Base-by-base conservation (phyloP, 2,329 filamentous ascomycete species). In the Trichoderma semiorbis region DNA sequence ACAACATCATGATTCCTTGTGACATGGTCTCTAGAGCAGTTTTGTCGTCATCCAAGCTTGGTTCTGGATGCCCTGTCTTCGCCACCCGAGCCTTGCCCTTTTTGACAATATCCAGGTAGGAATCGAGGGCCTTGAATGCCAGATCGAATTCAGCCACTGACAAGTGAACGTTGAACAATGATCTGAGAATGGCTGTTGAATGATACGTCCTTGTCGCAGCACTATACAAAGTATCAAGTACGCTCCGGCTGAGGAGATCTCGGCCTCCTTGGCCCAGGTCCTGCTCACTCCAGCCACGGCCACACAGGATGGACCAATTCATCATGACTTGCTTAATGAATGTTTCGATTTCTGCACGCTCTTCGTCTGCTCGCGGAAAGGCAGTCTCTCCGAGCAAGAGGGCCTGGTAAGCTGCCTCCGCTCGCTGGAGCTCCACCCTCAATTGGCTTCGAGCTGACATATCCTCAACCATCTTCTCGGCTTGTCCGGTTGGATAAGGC, bases 151-250 rank as follows among this genome's bases (percentile, higher is more conserved):
- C 95, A 10, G 94, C 94, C 21, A 98, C 85, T 3, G 94, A 89
- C 21, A 95, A 86, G 80, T 99, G 96, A 2, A 97, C 92, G 12
- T 90, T 91, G 79, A 98, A 98, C 0, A 99, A 86, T 77, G 95
- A 89, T 72, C 95, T 88, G 34, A 99, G 84, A 73, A 98, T 93
- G 11, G 94, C 85, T 1, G 95, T 97, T 1, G 96, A 99, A 81
- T 99, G 96, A 78, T 96, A 99, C 0, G 95, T 97, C 81, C 96
- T 97, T 11, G 92, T 94, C 8, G 95, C 93, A 26, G 95, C 93
- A 50, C 92, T 92, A 81, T 98, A 99, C 7, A 99, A 86, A 32
- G 94, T 93, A 80, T 96, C 95, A 53, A 99, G 87, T 36, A 97
- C 90, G 65, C 90, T 90, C 69, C 92, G 90, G 74, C 92, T 92